A percentile compares a stretch with the other conserved stretches of the same genome.
Conservation (phyloP, 1,139 yeast species). For the Barnettozyma hawaiiensis region DNA sequence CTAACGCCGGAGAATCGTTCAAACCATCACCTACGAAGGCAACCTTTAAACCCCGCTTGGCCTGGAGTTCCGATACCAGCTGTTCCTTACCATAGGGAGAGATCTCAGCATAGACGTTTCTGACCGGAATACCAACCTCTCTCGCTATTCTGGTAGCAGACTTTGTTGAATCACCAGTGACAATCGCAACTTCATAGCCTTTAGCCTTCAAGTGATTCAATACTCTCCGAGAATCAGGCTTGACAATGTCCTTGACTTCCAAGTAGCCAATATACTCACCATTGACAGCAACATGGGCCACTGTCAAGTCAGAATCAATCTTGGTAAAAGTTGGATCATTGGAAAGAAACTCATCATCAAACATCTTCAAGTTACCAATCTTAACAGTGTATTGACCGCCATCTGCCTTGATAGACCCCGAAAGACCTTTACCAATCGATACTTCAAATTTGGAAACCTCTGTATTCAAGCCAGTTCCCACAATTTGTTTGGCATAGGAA, state of each 20-base stretch:
- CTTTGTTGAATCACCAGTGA: constrained; percentile 75
- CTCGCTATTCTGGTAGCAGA: constrained; percentile 64
- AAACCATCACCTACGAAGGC: constrained; percentile 97
- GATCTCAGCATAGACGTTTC: constrained; percentile 69
- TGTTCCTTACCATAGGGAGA: constrained; percentile 74
- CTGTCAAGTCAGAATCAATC: constrained; percentile 27
- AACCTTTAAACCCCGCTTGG: constrained; percentile 35
- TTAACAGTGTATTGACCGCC: constrained; percentile 32
- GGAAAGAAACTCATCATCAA: constrained; percentile 28
- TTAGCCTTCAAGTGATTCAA: constrained; percentile 47
- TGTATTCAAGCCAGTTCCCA: constrained; percentile 4
- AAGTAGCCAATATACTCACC: constrained; percentile 56
- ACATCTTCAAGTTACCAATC: constrained; percentile 54
- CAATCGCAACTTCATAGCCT: constrained; percentile 74
- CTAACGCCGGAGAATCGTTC: constrained; percentile 94
- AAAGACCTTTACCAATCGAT: constrained; percentile 68
- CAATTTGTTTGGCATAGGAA: constrained; percentile 25
- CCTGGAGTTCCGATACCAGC: constrained; percentile 55
- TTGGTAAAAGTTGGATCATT: constrained; percentile 20
- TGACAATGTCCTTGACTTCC: constrained; percentile 64
- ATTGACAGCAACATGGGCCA: constrained; percentile 45
- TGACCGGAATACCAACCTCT: constrained; percentile 58
- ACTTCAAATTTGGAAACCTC: constrained; percentile 36
- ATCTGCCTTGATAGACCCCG: constrained; percentile 37
- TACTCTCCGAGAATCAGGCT: constrained; percentile 58